Evolutionary conservation across 1,139 yeast species (phyloP), one percentile per base, ranked within the genome.

Genomic region (Hanseniaspora gamundiae): DNA sequence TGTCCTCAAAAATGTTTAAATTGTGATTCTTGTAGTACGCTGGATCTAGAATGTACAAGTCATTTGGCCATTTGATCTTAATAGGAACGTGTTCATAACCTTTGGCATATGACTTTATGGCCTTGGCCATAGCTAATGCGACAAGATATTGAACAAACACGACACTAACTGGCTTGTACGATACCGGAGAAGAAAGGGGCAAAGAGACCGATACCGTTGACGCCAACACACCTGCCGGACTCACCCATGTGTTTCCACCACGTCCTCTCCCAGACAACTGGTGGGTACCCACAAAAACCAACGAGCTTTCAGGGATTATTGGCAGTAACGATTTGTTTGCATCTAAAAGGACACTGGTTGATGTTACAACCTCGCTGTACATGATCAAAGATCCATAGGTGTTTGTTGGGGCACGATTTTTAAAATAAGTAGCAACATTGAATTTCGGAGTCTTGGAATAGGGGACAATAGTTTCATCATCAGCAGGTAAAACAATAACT

Each of bases 41-140:
- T 0, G 94, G 93, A 49, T 75, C 78, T 53, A 78, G 61, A 6
- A 81, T 76, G 58, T 85, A 93, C 14, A 91, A 68, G 61, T 93
- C 99, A 59, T 93, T 93, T 5, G 99, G 99, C 99, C 99, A 93
- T 59, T 93, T 93, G 49, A 93, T 73, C 46, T 76, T 73, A 10
- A 88, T 69, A 0, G 95, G 97, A 54, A 91, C 63, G 44, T 78
- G 80, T 33, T 76, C 78, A 58, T 78, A 83, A 0, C 85, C 87
- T 0, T 69, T 68, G 30, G 77, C 79, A 54, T 86, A 78, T 2
- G 75, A 68, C 36, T 75, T 62, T 13, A 91, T 73, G 35, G 94
- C 84, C 57, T 83, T 88, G 11, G 87, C 79, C 46, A 83, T 71
- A 0, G 97, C 96, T 46, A 93, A 65, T 40, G 94, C 79, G 14